Evolutionary conservation across 1,139 yeast species (phyloP).

Genomic region (Tardiomyces depauwii): DNA sequence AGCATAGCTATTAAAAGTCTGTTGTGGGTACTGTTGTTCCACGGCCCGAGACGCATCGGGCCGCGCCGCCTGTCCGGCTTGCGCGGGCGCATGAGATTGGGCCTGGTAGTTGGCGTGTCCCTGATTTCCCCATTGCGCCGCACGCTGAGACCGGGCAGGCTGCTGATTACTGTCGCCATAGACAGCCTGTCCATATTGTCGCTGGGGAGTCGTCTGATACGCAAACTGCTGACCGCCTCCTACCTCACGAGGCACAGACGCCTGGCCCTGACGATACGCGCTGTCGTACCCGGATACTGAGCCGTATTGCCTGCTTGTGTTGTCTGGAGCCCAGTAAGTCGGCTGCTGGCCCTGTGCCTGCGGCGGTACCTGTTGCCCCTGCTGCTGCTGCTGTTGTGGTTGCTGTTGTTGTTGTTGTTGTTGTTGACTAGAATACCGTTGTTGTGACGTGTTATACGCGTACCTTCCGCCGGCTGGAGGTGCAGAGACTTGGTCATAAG

Average conservation of each 20-base stretch:
- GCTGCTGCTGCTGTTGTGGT: constrained; percentile 5
- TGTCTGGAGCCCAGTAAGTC: neutral
- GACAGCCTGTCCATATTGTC: neutral
- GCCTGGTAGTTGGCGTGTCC: neutral
- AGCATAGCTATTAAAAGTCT: no score
- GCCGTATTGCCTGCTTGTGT: neutral
- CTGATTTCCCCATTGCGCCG: neutral
- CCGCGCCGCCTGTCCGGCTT: neutral
- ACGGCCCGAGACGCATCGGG: neutral
- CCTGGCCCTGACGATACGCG: neutral
- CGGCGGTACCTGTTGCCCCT: neutral
- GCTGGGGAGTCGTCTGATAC: neutral
- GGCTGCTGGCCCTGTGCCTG: constrained; percentile 4
- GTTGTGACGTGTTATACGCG: constrained; percentile 13
- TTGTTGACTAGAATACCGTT: constrained; percentile 3
- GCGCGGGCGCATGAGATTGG: neutral
- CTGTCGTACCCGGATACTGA: neutral
- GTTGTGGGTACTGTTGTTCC: no score
- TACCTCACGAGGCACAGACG: neutral
- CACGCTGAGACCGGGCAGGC: neutral
- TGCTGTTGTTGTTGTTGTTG: constrained; percentile 16
- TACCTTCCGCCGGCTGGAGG: neutral
- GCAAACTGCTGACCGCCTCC: neutral
- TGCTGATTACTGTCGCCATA: neutral
- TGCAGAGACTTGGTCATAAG: neutral